Conservation (phyloP, 768 basidiomycete genomes). For the Trichaptum fuscoviolaceum region DNA sequence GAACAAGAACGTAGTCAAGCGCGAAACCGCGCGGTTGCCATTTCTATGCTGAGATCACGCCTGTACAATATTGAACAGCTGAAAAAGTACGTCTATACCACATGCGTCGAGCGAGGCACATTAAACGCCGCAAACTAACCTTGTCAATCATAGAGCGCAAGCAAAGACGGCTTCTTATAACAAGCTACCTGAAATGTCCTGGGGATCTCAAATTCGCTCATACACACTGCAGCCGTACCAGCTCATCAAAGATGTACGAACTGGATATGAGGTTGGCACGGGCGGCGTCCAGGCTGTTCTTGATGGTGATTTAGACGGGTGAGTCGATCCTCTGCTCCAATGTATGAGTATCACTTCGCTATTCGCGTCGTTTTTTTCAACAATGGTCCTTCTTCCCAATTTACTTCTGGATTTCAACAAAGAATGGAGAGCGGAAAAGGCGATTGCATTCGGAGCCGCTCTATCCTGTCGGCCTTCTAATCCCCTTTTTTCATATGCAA, state of each 20-base stretch:
- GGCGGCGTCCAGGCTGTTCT: conserved; percentile 2
- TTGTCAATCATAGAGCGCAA: conserved; percentile 1
- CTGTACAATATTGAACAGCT: conserved; percentile 2
- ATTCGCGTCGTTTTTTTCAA: neutral
- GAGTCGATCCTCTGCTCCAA: neutral
- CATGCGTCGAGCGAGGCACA: neutral
- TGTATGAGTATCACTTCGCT: neutral
- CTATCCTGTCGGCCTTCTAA: neutral
- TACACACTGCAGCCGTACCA: conserved; percentile 4
- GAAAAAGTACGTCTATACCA: neutral
- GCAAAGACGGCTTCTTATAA: conserved; percentile 1
- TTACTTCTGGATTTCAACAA: neutral
- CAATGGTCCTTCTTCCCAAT: neutral
- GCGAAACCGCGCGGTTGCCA: conserved; percentile 2
- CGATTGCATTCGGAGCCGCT: neutral
- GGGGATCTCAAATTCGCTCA: conserved; percentile 6
- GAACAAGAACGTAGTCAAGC: conserved; percentile 2
- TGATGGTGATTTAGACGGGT: conserved; percentile 5
- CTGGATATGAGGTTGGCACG: conserved; percentile 4
- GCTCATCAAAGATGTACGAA: conserved; percentile 5
- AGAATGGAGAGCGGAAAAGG: neutral
- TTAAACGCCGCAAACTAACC: neutral
- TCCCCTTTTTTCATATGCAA: neutral
- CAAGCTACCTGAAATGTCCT: conserved; percentile 4
- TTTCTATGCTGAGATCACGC: neutral